Conservation (phyloP, 345 rosid species). For the Leavenworthia alabamica region DNA sequence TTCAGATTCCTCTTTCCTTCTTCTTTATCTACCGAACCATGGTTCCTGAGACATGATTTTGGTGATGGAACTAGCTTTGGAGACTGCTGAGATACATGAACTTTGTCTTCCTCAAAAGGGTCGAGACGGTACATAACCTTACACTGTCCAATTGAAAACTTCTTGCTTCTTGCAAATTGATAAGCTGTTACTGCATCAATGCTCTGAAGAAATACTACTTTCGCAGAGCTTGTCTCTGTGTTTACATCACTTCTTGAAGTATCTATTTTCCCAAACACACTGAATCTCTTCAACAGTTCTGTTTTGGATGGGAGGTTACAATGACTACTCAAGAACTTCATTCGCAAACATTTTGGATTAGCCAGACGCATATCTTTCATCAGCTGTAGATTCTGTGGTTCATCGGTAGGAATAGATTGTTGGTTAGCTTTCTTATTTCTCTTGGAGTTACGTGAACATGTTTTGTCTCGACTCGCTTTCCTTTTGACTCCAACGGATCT, state of each 20-base stretch:
- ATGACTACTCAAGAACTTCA: constrained; percentile 24
- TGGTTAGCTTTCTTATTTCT: constrained; percentile 17
- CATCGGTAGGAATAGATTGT: constrained; percentile 5
- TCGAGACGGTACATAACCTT: constrained; percentile 17
- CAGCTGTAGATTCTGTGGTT: constrained; percentile 7
- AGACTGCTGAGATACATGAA: not conserved
- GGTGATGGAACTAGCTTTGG: not conserved
- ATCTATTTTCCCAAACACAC: constrained; percentile 33
- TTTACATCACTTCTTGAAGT: constrained; percentile 19
- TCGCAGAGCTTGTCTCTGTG: constrained; percentile 5
- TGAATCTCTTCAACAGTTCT: constrained; percentile 27
- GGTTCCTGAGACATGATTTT: constrained; percentile 20
- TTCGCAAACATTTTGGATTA: constrained; percentile 26
- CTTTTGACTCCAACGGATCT: constrained; percentile 21
- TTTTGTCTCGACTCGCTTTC: constrained; percentile 6
- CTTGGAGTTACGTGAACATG: constrained; percentile 3
- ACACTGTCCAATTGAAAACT: constrained; percentile 19
- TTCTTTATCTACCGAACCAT: constrained; percentile 2
- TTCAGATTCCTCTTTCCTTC: not conserved
- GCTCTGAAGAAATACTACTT: constrained; percentile 26
- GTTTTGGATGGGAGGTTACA: constrained; percentile 22
- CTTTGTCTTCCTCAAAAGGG: constrained; percentile 5
- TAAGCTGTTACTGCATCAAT: constrained; percentile 32
- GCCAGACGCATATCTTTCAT: constrained; percentile 17
- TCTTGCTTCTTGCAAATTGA: constrained; percentile 30